phyloP scores from a whole-genome alignment of 306 rosid genomes.

The Cajanus cajan region DNA sequence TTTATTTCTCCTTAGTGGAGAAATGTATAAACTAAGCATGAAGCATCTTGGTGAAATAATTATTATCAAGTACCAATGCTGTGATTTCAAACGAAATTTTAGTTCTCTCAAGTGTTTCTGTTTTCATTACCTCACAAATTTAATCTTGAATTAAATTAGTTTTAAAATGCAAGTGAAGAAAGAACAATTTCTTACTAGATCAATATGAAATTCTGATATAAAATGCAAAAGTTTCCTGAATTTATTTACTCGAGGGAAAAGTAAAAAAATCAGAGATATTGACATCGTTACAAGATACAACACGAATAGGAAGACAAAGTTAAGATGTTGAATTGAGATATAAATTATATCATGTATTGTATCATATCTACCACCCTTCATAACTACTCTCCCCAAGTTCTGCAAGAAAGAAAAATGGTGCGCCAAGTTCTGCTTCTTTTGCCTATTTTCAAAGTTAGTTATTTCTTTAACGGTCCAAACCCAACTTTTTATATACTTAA shows the following conservation, averaged over 20 bases:
- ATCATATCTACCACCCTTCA: neutral
- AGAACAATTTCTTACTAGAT: neutral
- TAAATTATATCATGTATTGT: neutral
- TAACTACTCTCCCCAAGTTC: neutral
- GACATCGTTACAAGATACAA: neutral
- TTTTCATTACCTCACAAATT: neutral
- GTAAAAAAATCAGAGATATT: neutral
- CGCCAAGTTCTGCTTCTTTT: neutral
- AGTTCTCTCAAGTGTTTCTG: neutral
- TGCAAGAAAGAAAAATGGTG: neutral
- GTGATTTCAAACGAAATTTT: neutral
- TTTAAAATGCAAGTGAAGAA: neutral
- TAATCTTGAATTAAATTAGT: neutral
- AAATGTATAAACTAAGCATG: neutral
- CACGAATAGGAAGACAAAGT: neutral
- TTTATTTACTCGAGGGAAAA: neutral
- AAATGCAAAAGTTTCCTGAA: neutral
- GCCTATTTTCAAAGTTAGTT: neutral
- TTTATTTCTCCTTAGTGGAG: neutral
- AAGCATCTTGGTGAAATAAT: neutral
- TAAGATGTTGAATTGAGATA: neutral
- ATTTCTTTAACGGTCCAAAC: neutral
- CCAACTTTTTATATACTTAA: neutral
- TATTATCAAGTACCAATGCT: neutral
- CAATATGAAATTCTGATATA: neutral